These are phyloP conservation scores for Pestalotiopsis fici DNA, from an alignment of 2,329 filamentous ascomycete species.

Conservation along the genomic window DNA sequence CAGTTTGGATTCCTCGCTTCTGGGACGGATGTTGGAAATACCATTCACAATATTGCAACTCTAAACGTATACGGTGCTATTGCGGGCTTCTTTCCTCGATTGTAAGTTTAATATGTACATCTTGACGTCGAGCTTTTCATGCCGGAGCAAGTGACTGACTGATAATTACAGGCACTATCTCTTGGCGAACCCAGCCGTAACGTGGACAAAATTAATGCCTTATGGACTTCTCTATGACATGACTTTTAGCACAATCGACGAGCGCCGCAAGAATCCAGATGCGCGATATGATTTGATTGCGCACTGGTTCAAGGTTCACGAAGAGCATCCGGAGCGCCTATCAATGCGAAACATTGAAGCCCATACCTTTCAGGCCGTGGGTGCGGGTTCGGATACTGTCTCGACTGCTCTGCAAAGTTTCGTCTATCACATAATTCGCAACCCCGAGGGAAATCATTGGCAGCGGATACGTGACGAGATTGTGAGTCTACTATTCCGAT, in stretches of 20 bases:
- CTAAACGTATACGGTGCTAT: conserved; percentile 9
- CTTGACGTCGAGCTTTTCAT: not conserved
- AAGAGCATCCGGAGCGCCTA: conserved; percentile 16
- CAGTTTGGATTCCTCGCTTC: conserved; percentile 26
- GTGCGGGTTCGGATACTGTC: conserved; percentile 22
- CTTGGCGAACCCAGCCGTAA: conserved; percentile 17
- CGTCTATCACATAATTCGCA: conserved; percentile 24
- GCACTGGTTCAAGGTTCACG: conserved; percentile 16
- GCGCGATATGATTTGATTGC: conserved; percentile 16
- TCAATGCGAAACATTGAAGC: conserved; percentile 19
- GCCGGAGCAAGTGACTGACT: not conserved
- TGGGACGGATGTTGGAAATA: conserved; percentile 21
- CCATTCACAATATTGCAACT: conserved; percentile 16
- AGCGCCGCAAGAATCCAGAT: conserved; percentile 14
- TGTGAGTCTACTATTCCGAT: not conserved
- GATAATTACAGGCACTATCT: not conserved
- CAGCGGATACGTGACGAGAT: conserved; percentile 19
- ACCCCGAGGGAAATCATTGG: conserved; percentile 17
- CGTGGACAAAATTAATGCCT: conserved; percentile 15
- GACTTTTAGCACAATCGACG: conserved; percentile 5
- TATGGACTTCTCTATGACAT: conserved; percentile 9
- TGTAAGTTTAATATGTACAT: not conserved
- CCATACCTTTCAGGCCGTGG: conserved; percentile 15
- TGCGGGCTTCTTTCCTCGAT: conserved; percentile 3
- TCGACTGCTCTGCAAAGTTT: conserved; percentile 23